Conservation (phyloP, 306 rosid genomes). For the Rosa multiflora region DNA sequence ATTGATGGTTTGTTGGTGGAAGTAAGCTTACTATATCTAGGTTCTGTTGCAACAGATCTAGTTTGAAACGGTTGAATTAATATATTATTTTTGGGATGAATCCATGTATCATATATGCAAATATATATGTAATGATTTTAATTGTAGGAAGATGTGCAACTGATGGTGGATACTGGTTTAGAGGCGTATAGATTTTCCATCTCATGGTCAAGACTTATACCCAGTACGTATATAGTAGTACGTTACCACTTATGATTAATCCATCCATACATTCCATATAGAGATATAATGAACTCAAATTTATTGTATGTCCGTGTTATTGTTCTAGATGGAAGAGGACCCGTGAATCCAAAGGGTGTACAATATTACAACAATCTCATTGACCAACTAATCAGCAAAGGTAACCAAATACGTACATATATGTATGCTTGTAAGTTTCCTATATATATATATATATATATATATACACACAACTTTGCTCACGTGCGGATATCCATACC, state of each 20-base stretch:
- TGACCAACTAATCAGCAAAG: slow-evolving; percentile 50
- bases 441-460: too few relatives aligned
- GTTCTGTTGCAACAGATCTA: neutral
- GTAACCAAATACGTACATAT: slow-evolving; percentile 19
- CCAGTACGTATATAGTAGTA: slow-evolving; percentile 38
- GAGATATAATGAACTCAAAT: neutral
- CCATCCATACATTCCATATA: neutral
- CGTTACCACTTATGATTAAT: neutral
- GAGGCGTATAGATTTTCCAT: slow-evolving; percentile 84
- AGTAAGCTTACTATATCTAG: neutral
- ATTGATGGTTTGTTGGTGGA: neutral
- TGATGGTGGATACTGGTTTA: slow-evolving; percentile 71
- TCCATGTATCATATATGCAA: neutral
- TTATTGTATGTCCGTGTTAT: neutral
- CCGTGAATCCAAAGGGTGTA: slow-evolving; percentile 65
- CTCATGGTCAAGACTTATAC: slow-evolving; percentile 86
- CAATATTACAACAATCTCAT: slow-evolving; percentile 77
- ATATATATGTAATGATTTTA: neutral
- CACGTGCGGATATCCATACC: too few relatives aligned
- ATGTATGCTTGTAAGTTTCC: neutral
- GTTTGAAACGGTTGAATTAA: neutral
- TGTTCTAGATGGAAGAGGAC: slow-evolving; percentile 65
- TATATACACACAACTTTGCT: too few relatives aligned
- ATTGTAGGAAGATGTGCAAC: slow-evolving; percentile 76
- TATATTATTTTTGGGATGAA: neutral